These are phyloP conservation scores for Lasiodiplodia sp. DNA, from an alignment of 2,329 filamentous ascomycete species.

Conservation along the genomic window DNA sequence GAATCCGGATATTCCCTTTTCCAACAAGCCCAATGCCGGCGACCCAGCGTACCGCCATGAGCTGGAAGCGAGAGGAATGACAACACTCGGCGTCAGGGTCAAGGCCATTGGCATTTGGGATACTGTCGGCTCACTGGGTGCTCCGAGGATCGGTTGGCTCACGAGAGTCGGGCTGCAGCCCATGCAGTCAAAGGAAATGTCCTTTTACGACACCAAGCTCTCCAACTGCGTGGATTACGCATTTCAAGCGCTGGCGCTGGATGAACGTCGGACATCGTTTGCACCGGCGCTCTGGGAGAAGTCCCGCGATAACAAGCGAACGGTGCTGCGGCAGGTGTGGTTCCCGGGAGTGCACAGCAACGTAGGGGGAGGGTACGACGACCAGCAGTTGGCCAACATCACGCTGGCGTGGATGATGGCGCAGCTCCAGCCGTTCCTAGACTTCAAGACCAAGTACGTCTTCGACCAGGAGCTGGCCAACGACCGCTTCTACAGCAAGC, in stretches of 20 bases:
- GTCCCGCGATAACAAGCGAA: constrained; percentile 37
- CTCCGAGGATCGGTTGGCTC: constrained; percentile 53
- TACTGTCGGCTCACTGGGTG: constrained; percentile 57
- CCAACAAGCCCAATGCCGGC: constrained; percentile 30
- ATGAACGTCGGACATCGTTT: constrained; percentile 65
- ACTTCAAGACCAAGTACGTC: constrained; percentile 57
- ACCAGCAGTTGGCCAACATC: constrained; percentile 59
- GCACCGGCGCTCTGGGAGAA: constrained; percentile 65
- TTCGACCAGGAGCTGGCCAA: constrained; percentile 47
- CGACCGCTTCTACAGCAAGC: constrained; percentile 34
- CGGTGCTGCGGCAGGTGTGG: constrained; percentile 54
- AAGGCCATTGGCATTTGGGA: constrained; percentile 62
- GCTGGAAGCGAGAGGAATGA: constrained; percentile 45
- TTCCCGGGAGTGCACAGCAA: constrained; percentile 59
- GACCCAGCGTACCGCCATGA: constrained; percentile 45
- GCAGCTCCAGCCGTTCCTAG: constrained; percentile 57
- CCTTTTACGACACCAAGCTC: constrained; percentile 57
- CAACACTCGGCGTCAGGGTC: constrained; percentile 53
- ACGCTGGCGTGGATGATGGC: constrained; percentile 65
- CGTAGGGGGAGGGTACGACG: constrained; percentile 56
- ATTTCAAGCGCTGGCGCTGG: constrained; percentile 66
- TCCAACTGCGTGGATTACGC: constrained; percentile 60
- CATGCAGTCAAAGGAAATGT: constrained; percentile 46
- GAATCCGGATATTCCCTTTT: constrained; percentile 32
- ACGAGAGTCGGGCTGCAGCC: constrained; percentile 46